These are phyloP conservation scores for Malus hybrid DNA, from an alignment of 331 rosid genomes.

Conservation along the genomic window DNA sequence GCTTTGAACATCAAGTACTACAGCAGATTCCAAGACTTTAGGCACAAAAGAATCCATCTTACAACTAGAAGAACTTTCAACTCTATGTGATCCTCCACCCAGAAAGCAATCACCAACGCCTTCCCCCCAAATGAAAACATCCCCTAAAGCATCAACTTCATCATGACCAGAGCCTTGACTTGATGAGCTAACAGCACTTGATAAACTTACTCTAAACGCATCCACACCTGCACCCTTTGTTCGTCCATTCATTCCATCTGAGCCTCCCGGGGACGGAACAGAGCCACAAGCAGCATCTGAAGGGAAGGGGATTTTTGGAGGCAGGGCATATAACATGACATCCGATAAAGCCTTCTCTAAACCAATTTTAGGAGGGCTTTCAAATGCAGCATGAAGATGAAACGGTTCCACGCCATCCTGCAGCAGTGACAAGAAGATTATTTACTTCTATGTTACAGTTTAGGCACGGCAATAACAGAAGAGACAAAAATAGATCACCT, in stretches of 20 bases:
- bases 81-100: conserved; percentile 30
- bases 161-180: conserved; percentile 35
- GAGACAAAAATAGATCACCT: conserved; percentile 24
- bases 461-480: background rate
- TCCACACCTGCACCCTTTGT: conserved; percentile 15
- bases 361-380: conserved; percentile 26
- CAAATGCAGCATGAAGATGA: conserved; percentile 11
- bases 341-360: conserved; percentile 34
- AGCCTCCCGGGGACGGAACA: conserved; percentile 21
- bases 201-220: conserved; percentile 33
- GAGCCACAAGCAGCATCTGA: conserved; percentile 24
- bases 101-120: conserved; percentile 26
- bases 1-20: conserved; percentile 27
- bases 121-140: conserved; percentile 46
- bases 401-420: conserved; percentile 31
- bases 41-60: conserved; percentile 27
- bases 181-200: conserved; percentile 44
- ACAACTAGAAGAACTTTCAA: conserved; percentile 20
- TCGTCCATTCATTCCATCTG: conserved; percentile 24
- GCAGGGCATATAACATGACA: conserved; percentile 20
- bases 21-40: conserved; percentile 32
- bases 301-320: conserved; percentile 26
- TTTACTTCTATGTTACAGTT: background rate
- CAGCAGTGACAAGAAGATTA: conserved; percentile 1
- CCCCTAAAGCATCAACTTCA: conserved; percentile 28